phyloP scores from a whole-genome alignment of 2,329 filamentous ascomycete genomes.

The Graphilbum sp. region DNA sequence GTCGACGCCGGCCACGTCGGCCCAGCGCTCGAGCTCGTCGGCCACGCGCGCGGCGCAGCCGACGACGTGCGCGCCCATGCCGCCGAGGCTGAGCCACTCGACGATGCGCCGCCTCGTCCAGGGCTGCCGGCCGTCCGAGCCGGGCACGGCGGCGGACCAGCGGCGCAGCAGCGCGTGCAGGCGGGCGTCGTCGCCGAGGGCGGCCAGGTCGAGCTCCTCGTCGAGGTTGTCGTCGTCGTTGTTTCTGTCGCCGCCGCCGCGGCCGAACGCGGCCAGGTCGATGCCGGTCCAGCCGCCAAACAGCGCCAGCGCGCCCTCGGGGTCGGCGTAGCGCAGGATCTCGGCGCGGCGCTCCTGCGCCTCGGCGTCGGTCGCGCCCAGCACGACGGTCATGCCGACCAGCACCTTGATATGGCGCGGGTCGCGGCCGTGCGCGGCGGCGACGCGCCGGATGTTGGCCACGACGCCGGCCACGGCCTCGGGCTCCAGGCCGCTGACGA shows the following conservation, averaged over 20 bases:
- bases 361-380: constrained; percentile 10
- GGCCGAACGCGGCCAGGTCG: constrained; percentile 10
- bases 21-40: constrained; percentile 51
- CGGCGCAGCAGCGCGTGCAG: constrained; percentile 4
- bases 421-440: constrained; percentile 7
- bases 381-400: constrained; percentile 6
- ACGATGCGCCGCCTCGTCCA: constrained; percentile 9
- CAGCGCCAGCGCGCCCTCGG: constrained; percentile 12
- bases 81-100: constrained; percentile 10
- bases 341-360: constrained; percentile 8
- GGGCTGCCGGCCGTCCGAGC: constrained; percentile 2
- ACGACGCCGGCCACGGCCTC: constrained; percentile 1
- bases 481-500: constrained; percentile 9
- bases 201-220: constrained; percentile 9
- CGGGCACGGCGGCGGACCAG: constrained; percentile 4
- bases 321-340: constrained; percentile 6
- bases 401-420: constrained; percentile 9
- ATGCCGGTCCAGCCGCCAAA: constrained; percentile 13
- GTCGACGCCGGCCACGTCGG: constrained; percentile 52
- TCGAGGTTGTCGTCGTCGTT: no score
- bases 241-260: no score
- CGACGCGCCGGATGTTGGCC: constrained; percentile 5
- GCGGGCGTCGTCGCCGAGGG: constrained; percentile 1
- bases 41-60: constrained; percentile 50
- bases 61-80: constrained; percentile 23